Base-by-base conservation (phyloP, 345 rosid species). In the Ceriops tagal region DNA sequence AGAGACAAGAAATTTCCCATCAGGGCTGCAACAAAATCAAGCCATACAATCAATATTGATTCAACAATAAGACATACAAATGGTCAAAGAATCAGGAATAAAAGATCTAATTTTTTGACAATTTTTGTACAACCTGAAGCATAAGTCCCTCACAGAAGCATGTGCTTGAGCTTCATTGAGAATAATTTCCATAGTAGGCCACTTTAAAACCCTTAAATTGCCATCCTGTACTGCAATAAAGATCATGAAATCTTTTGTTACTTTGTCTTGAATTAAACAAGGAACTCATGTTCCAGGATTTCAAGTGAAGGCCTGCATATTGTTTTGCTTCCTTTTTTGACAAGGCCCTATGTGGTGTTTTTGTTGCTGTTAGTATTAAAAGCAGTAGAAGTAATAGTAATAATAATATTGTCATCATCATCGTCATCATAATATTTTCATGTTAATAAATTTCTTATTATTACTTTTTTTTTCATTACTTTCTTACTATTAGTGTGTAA, bases 141-240 rank as follows among this genome's bases (percentile, higher is more conserved):
- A 80, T 59, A 90, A 67, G 84, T 85, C 84, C 73, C 89, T 89
- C 15, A 89, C 73, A 11, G 90, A 80, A 49, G 84, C 15, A 83
- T 87, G 96, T 64, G 88, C 91, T 76, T 89, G 49, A 63, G 79
- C 83, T 78, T 88, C 90, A 37, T 89, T 69, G 47, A 90, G 82
- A 78, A 85, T 75, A 20, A 62, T 75, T 47, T 83, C 87, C 97
- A 95, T 85, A 82, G 91, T 77, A 66, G 96, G 96, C 99, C 99
- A 95, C 78, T 87, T 84, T 76, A 89, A 89, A 80, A 90, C 79
- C 75, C 92, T 86, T 79, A 95, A 81, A 75, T 72, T 81, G 61
- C 99, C 99, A 82, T 92, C 96, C 96, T 91, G 96, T 81, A 84
- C 81, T 79, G 84, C 85, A 87, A 28, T 79, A 78, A 87, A 88